phyloP scores from a whole-genome alignment of 2,329 filamentous ascomycete genomes.

The Hypoxylon sp. region DNA sequence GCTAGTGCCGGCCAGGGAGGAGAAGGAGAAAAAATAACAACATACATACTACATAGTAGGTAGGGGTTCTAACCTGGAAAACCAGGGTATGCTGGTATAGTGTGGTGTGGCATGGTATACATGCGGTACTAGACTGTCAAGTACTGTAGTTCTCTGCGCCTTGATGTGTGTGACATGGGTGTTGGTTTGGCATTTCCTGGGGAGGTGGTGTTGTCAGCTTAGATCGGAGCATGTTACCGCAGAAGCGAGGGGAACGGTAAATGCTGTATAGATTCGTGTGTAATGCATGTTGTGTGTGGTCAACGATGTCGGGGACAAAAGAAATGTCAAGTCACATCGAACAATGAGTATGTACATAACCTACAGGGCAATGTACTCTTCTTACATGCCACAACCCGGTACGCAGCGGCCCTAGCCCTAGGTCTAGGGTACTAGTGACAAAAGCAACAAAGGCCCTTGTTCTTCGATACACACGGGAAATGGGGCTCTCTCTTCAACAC shows the following conservation, averaged over 20 bases:
- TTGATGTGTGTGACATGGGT: slow-evolving; percentile 17
- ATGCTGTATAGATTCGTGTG: background rate
- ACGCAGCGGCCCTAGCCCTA: slow-evolving; percentile 10
- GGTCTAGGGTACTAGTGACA: slow-evolving; percentile 4
- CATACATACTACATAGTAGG: slow-evolving; percentile 8
- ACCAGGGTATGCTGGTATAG: slow-evolving; percentile 25
- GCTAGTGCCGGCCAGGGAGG: slow-evolving; percentile 28
- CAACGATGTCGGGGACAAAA: background rate
- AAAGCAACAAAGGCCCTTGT: slow-evolving; percentile 38
- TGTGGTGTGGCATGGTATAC: background rate
- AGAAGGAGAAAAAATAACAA: slow-evolving; percentile 13
- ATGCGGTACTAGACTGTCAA: too few species aligned
- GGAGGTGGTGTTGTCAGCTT: slow-evolving; percentile 29
- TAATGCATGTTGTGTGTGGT: slow-evolving; percentile 3
- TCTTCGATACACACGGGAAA: slow-evolving; percentile 40
- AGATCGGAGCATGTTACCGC: slow-evolving; percentile 45
- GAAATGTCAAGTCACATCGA: background rate
- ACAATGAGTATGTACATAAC: background rate
- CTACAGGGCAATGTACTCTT: background rate
- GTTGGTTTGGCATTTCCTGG: slow-evolving; percentile 26
- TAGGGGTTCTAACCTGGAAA: slow-evolving; percentile 9
- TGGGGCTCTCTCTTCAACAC: slow-evolving; percentile 42
- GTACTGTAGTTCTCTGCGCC: slow-evolving; percentile 22
- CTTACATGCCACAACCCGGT: slow-evolving; percentile 3
- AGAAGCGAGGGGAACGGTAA: slow-evolving; percentile 37